phyloP scores from a whole-genome alignment of 2,329 filamentous ascomycete species.

The Byssoonygena ceratinophila region DNA sequence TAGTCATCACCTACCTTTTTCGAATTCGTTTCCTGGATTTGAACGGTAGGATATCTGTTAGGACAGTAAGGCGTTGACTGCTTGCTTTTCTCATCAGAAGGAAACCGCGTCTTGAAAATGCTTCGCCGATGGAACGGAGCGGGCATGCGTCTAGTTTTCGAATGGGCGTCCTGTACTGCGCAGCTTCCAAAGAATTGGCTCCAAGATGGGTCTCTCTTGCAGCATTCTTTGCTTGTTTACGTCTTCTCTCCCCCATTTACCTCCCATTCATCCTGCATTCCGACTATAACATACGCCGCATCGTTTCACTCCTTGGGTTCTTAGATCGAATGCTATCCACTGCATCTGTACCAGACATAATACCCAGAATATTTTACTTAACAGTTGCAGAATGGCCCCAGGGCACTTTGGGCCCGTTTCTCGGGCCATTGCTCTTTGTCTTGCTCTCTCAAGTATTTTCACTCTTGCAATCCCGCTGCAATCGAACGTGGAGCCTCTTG shows the following conservation, averaged over 20 bases:
- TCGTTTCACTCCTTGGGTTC: neutral
- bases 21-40: too few relatives aligned
- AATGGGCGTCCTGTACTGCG: neutral
- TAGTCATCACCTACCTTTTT: too few relatives aligned
- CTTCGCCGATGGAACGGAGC: neutral
- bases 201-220: neutral
- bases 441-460: neutral
- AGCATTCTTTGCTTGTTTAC: too few relatives aligned
- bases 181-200: neutral
- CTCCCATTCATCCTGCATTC: too few relatives aligned
- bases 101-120: neutral
- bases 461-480: neutral
- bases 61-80: too few relatives aligned
- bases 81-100: too few relatives aligned
- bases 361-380: neutral
- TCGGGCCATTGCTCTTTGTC: neutral
- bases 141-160: neutral
- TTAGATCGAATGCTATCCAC: neutral
- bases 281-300: too few relatives aligned
- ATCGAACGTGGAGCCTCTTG: conserved; percentile 17
- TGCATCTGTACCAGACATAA: neutral
- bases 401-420: neutral
- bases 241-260: neutral
- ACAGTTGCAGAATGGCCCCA: neutral
- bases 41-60: too few relatives aligned